Evolutionary conservation across 306 rosid genomes (phyloP).

Genomic region (Benincasa hispida): DNA sequence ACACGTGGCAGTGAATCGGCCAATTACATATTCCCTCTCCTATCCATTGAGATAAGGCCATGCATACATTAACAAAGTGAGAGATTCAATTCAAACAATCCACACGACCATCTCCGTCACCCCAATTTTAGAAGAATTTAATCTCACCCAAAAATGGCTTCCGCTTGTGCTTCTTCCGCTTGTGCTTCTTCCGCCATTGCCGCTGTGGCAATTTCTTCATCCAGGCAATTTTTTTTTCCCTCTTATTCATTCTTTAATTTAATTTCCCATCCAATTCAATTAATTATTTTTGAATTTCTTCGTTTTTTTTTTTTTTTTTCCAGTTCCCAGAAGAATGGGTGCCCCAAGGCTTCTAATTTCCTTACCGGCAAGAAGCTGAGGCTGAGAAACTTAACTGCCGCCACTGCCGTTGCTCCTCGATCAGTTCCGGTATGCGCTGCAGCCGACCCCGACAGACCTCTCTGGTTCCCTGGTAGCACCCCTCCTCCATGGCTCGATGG

Average conservation of each 20-base stretch:
- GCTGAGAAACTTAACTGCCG: constrained; percentile 16
- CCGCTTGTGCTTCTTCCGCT: constrained; percentile 50
- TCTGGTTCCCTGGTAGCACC: constrained; percentile 65
- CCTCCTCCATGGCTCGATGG: constrained; percentile 79
- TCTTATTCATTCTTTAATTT: background rate
- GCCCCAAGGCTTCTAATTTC: constrained; percentile 24
- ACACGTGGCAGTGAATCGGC: constrained; percentile 39
- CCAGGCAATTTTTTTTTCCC: constrained; percentile 25
- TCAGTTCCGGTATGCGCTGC: constrained; percentile 26
- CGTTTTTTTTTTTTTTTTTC: background rate
- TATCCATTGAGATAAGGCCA: constrained; percentile 50
- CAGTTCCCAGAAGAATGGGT: constrained; percentile 46
- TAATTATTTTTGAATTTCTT: too few relatives aligned
- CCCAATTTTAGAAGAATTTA: background rate
- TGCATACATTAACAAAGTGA: constrained; percentile 12
- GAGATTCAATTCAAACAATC: background rate
- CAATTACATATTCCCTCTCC: constrained; percentile 23
- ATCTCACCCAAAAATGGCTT: constrained; percentile 20
- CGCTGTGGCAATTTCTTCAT: constrained; percentile 33
- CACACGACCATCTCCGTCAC: background rate
- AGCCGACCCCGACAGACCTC: constrained; percentile 53
- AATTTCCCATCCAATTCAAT: too few relatives aligned
- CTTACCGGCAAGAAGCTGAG: constrained; percentile 45
- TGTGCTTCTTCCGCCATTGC: constrained; percentile 51
- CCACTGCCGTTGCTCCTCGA: background rate